These are phyloP conservation scores for Volvox africanus DNA, from an alignment of 139 green algal genomes.

Conservation along the genomic window DNA sequence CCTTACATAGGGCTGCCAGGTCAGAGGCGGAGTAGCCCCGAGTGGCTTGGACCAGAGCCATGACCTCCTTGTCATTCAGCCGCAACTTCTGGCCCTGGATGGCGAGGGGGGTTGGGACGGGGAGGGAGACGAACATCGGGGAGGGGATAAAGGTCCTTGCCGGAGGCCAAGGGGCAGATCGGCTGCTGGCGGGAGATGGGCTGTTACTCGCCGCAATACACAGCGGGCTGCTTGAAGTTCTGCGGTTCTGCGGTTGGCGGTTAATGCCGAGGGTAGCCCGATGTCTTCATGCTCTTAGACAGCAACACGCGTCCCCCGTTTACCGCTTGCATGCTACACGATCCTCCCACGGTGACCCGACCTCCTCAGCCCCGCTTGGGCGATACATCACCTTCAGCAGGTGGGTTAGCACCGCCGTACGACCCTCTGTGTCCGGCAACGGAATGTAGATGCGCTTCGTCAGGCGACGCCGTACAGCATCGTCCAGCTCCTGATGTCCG, in stretches of 20 bases:
- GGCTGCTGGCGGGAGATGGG: no score
- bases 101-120: not conserved
- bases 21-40: constrained; percentile 83
- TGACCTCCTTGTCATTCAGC: constrained; percentile 55
- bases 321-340: no score
- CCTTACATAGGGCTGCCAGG: constrained; percentile 83
- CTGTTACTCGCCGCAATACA: no score
- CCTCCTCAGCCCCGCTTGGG: not conserved
- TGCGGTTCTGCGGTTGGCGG: no score
- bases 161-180: no score
- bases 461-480: constrained; percentile 75
- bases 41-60: constrained; percentile 53
- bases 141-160: not conserved
- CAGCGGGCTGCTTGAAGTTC: no score
- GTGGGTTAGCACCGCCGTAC: constrained; percentile 66
- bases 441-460: constrained; percentile 84
- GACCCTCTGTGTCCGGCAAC: constrained; percentile 66
- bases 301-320: no score
- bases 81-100: constrained; percentile 43
- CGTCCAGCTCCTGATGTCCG: constrained; percentile 70
- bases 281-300: no score
- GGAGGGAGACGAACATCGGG: not conserved
- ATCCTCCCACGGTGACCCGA: no score
- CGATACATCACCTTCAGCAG: constrained; percentile 59
- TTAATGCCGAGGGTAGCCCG: no score